A percentile compares a stretch with the other conserved stretches of the same genome.
phyloP scores from a whole-genome alignment of 2,329 filamentous ascomycete species.

The Cryphonectria japonica region DNA sequence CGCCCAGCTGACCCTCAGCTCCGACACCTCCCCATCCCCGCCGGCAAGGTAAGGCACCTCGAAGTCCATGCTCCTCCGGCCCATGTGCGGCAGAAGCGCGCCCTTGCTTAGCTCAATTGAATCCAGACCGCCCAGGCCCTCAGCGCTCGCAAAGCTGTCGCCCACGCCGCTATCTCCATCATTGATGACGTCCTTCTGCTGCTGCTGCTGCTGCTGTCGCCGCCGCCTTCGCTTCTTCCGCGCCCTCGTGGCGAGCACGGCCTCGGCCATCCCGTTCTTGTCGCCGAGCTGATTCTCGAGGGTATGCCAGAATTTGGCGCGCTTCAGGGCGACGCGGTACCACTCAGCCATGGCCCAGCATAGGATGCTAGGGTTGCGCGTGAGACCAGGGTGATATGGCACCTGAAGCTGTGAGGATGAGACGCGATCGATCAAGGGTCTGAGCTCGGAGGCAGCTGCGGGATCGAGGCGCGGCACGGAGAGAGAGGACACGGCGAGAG shows the following conservation, averaged over 20 bases:
- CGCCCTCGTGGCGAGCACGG: slow-evolving; percentile 38
- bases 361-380: slow-evolving; percentile 61
- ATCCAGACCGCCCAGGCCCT: slow-evolving; percentile 23
- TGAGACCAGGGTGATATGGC: slow-evolving; percentile 45
- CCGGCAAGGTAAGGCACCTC: slow-evolving; percentile 47
- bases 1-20: slow-evolving; percentile 62
- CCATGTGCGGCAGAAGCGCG: slow-evolving; percentile 59
- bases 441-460: slow-evolving; percentile 61
- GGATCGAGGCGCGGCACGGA: slow-evolving; percentile 60
- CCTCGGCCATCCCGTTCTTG: slow-evolving; percentile 38
- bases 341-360: slow-evolving; percentile 73
- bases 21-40: slow-evolving; percentile 40
- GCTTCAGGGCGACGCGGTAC: slow-evolving; percentile 61
- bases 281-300: slow-evolving; percentile 53
- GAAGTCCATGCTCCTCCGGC: slow-evolving; percentile 55
- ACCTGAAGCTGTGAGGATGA: slow-evolving; percentile 34
- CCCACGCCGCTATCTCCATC: slow-evolving; percentile 30
- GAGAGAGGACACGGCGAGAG: slow-evolving; percentile 55
- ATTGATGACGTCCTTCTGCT: slow-evolving; percentile 18
- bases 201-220: slow-evolving; percentile 27
- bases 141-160: slow-evolving; percentile 23
- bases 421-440: slow-evolving; percentile 53
- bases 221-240: slow-evolving; percentile 32
- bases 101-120: slow-evolving; percentile 34
- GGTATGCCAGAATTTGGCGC: slow-evolving; percentile 66